A percentile compares a stretch with the other conserved stretches of the same genome.
These are phyloP conservation scores for Penicillium sp. DNA, from an alignment of 2,329 filamentous ascomycete genomes.

Conservation along the genomic window DNA sequence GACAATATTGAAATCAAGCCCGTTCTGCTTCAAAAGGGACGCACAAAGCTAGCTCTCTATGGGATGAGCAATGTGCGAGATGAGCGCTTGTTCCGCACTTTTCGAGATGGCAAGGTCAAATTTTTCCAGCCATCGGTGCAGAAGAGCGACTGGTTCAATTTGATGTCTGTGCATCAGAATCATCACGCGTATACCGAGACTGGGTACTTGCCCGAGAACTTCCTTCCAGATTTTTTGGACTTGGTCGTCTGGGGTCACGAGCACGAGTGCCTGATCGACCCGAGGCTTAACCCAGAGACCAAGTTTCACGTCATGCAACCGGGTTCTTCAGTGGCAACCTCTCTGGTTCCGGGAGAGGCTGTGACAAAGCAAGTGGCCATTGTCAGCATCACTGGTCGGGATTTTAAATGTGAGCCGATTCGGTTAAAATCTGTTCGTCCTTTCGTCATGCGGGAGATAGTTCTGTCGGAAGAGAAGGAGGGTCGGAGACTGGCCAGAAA, in stretches of 20 bases:
- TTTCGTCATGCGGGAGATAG: slow-evolving; percentile 79
- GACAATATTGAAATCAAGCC: slow-evolving; percentile 93
- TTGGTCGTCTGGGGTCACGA: slow-evolving; percentile 96
- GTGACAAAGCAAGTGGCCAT: slow-evolving; percentile 87
- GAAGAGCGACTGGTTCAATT: slow-evolving; percentile 87
- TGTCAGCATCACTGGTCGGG: slow-evolving; percentile 71
- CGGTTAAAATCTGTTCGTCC: slow-evolving; percentile 83
- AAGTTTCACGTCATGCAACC: slow-evolving; percentile 96
- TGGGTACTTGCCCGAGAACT: slow-evolving; percentile 88
- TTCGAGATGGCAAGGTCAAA: slow-evolving; percentile 85
- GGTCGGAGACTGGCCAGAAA: slow-evolving; percentile 74
- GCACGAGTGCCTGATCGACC: slow-evolving; percentile 90
- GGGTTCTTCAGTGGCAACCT: slow-evolving; percentile 92
- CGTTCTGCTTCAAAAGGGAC: slow-evolving; percentile 84
- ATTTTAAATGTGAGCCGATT: slow-evolving; percentile 74
- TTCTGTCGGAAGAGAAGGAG: slow-evolving; percentile 66
- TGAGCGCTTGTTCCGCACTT: slow-evolving; percentile 88
- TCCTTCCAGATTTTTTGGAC: slow-evolving; percentile 85
- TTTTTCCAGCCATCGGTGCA: slow-evolving; percentile 82
- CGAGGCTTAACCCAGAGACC: slow-evolving; percentile 73
- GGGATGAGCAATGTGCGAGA: slow-evolving; percentile 95
- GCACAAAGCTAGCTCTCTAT: slow-evolving; percentile 86
- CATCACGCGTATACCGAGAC: slow-evolving; percentile 88
- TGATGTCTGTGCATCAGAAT: slow-evolving; percentile 93
- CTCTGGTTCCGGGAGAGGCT: slow-evolving; percentile 81